phyloP scores from a whole-genome alignment of 2,329 filamentous ascomycete genomes.

The Basipetospora chlamydospora region DNA sequence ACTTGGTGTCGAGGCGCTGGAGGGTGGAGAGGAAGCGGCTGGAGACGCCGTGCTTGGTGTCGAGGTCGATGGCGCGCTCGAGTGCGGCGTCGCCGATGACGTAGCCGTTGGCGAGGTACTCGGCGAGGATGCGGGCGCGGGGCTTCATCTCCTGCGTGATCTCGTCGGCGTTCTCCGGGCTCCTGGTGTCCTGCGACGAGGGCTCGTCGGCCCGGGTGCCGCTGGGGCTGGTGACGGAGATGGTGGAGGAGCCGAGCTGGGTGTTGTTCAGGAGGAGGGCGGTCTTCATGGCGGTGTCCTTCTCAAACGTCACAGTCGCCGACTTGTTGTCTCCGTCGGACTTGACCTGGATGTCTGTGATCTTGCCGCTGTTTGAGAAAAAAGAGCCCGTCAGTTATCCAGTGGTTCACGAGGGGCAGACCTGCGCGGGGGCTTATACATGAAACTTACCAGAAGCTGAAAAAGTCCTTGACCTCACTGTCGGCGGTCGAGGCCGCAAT shows the following conservation, averaged over 20 bases:
- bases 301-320: constrained; percentile 91
- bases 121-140: constrained; percentile 78
- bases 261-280: constrained; percentile 95
- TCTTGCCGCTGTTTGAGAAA: constrained; percentile 65
- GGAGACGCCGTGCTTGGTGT: constrained; percentile 79
- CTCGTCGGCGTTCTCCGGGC: too few species aligned
- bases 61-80: constrained; percentile 71
- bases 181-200: too few species aligned
- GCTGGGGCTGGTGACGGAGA: constrained; percentile 51
- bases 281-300: constrained; percentile 91
- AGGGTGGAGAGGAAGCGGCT: constrained; percentile 65
- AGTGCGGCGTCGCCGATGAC: constrained; percentile 61
- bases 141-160: constrained; percentile 96
- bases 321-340: constrained; percentile 55
- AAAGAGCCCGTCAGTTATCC: too few species aligned
- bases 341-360: constrained; percentile 66
- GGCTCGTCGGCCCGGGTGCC: constrained; percentile 41
- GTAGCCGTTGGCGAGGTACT: constrained; percentile 95
- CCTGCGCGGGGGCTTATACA: too few species aligned
- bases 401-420: too few species aligned
- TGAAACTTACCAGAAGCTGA: constrained; percentile 70
- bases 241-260: constrained; percentile 75
- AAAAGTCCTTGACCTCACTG: constrained; percentile 90
- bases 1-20: constrained; percentile 65
- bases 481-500: constrained; percentile 72